These are phyloP conservation scores for Ceratocystis albifundus DNA, from an alignment of 2,329 filamentous ascomycete species.

Conservation along the genomic window DNA sequence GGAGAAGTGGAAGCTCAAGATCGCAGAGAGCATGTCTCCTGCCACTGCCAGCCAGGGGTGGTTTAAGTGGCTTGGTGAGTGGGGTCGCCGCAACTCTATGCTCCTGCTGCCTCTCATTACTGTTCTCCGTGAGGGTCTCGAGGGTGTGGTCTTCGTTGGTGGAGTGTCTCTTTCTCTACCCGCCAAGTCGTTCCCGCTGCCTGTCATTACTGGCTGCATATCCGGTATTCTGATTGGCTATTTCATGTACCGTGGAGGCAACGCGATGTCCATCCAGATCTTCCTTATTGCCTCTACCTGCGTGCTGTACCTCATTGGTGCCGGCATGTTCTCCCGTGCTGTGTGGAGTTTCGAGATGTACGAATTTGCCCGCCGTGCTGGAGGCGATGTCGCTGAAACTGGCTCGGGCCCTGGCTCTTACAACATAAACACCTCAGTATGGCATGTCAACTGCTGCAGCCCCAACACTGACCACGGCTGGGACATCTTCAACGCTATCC, in stretches of 20 bases:
- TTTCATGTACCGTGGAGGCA: conserved; percentile 47
- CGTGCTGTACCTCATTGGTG: conserved; percentile 69
- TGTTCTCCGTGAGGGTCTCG: conserved; percentile 62
- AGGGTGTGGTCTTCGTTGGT: conserved; percentile 68
- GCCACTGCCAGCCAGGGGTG: conserved; percentile 21
- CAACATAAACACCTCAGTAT: conserved; percentile 62
- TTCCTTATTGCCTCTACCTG: conserved; percentile 70
- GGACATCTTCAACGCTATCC: conserved; percentile 61
- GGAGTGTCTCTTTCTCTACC: conserved; percentile 60
- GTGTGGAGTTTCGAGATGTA: conserved; percentile 63
- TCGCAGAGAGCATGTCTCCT: conserved; percentile 47
- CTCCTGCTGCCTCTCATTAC: conserved; percentile 70
- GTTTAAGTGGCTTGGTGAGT: conserved; percentile 33
- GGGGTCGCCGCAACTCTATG: conserved; percentile 62
- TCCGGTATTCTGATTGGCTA: conserved; percentile 54
- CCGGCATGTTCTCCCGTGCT: conserved; percentile 63
- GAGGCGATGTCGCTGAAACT: conserved; percentile 40
- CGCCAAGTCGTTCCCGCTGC: conserved; percentile 56
- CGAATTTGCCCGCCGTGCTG: conserved; percentile 41
- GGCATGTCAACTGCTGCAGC: conserved; percentile 68
- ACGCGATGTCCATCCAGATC: conserved; percentile 40
- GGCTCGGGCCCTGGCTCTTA: conserved; percentile 60
- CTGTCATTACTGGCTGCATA: conserved; percentile 54
- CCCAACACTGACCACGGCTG: conserved; percentile 54
- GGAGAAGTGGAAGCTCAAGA: conserved; percentile 66